Base-by-base conservation (phyloP, 1,284 basidiomycete species). In the Anthracocystis setariae region DNA sequence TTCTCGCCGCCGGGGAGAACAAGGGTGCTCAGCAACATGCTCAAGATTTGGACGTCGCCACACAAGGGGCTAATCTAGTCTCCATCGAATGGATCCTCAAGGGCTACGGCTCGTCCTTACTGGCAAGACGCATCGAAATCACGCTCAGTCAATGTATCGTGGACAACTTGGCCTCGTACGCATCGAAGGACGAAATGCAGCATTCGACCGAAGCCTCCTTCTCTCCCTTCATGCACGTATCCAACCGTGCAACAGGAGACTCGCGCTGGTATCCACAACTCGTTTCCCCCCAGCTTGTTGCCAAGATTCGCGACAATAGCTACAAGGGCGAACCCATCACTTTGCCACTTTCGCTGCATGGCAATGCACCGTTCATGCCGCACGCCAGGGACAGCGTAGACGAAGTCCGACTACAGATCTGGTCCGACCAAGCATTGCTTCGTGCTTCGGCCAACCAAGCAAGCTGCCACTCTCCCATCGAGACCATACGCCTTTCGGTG, bases 321-420 rank as follows among this genome's bases (percentile, higher is more conserved):
- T 53, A 67, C 38, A 51, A 49, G 9, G 37, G 47, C 21, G 49
- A 55, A 27, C 29, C 56, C 2, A 65, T 71, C 46, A 46, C 46
- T 13, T 46, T 73, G 2, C 58, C 59, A 3, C 49, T 81, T 2
- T 62, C 75, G 37, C 67, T 82, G 24, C 78, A 81, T 42, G 77
- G 72, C 15, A 63, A 56, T 4, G 77, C 80, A 7, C 80, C 80
- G 7, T 82, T 76, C 64, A 73, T 82, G 56, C 75, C 76, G 12
- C 69, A 67, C 9, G 46, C 70, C 7, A 43, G 50, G 12, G 33
- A 44, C 8, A 71, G 68, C 40, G 29, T 72, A 32, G 59, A 67
- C 46, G 46, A 58, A 25, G 23, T 55, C 13, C 32, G 37, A 56
- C 42, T 82, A n/a, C 65, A 74, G 64, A 51, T 80, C 7, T 79